phyloP scores from a whole-genome alignment of 495 filamentous ascomycete genomes.

The Lepidopterella palustris region DNA sequence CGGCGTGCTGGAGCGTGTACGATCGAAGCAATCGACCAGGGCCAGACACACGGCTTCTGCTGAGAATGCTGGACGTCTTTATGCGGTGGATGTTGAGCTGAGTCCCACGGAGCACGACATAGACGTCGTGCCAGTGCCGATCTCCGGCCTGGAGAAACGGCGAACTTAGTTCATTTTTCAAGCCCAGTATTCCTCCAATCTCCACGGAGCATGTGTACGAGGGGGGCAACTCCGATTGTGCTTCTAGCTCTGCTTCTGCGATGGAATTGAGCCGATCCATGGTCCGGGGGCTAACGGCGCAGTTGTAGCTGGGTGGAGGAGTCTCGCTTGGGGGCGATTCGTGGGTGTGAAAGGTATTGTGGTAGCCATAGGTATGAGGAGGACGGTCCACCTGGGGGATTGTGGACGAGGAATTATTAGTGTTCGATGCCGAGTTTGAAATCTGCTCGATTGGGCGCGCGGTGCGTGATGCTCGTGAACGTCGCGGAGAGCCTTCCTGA shows the following conservation, averaged over 20 bases:
- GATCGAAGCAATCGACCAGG: slow-evolving; percentile 45
- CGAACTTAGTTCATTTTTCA: slow-evolving; percentile 53
- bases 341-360: slow-evolving; percentile 31
- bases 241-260: slow-evolving; percentile 4
- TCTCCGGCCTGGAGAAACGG: slow-evolving; percentile 48
- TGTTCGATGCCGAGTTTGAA: neutral
- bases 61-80: slow-evolving; percentile 42
- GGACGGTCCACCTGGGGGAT: neutral
- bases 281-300: slow-evolving; percentile 12
- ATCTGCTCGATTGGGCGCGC: neutral
- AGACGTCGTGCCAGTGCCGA: slow-evolving; percentile 51
- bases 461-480: neutral
- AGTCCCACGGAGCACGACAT: slow-evolving; percentile 54
- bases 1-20: slow-evolving; percentile 59
- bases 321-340: neutral
- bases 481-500: neutral
- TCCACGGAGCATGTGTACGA: slow-evolving; percentile 50
- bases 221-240: slow-evolving; percentile 36
- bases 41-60: slow-evolving; percentile 18
- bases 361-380: slow-evolving; percentile 28
- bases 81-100: slow-evolving; percentile 51
- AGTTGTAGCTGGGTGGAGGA: slow-evolving; percentile 16
- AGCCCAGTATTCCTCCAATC: slow-evolving; percentile 47
- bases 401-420: neutral
- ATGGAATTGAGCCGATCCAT: slow-evolving; percentile 8